These are phyloP conservation scores for Arthrocladium fulminans DNA, from an alignment of 2,329 filamentous ascomycete species.

Conservation along the genomic window DNA sequence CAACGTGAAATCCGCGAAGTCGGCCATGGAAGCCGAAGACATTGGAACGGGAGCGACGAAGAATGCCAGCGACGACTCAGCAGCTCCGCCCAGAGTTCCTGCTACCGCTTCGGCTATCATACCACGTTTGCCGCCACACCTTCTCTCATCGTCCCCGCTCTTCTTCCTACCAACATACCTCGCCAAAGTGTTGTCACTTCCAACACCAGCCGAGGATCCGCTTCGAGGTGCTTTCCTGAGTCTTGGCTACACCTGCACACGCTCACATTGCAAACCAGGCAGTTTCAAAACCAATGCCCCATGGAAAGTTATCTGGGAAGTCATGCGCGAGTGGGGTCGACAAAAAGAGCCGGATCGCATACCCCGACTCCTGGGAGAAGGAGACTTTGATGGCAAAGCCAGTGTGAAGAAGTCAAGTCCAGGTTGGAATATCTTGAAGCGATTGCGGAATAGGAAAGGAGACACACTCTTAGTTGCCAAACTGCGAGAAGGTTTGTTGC, in stretches of 20 bases:
- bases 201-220: slow-evolving; percentile 68
- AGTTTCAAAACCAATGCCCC: slow-evolving; percentile 91
- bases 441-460: slow-evolving; percentile 20
- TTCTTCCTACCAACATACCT: slow-evolving; percentile 72
- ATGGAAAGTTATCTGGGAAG: slow-evolving; percentile 81
- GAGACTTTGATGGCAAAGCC: slow-evolving; percentile 42
- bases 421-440: slow-evolving; percentile 60
- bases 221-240: slow-evolving; percentile 72
- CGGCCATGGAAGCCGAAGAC: not conserved
- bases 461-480: slow-evolving; percentile 28
- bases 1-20: not conserved
- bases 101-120: slow-evolving; percentile 29
- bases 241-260: slow-evolving; percentile 71
- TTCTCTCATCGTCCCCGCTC: slow-evolving; percentile 69
- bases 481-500: slow-evolving; percentile 23
- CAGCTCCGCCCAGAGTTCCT: slow-evolving; percentile 24
- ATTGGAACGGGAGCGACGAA: not conserved
- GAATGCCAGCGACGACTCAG: slow-evolving; percentile 9
- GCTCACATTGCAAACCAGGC: slow-evolving; percentile 81
- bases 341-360: slow-evolving; percentile 60
- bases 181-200: slow-evolving; percentile 67
- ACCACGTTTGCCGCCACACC: slow-evolving; percentile 49
- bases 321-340: slow-evolving; percentile 84
- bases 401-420: slow-evolving; percentile 59
- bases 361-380: slow-evolving; percentile 7